A percentile compares a stretch with the other conserved stretches of the same genome.
phyloP scores from a whole-genome alignment of 139 green algal genomes.

The Closterium sp. region DNA sequence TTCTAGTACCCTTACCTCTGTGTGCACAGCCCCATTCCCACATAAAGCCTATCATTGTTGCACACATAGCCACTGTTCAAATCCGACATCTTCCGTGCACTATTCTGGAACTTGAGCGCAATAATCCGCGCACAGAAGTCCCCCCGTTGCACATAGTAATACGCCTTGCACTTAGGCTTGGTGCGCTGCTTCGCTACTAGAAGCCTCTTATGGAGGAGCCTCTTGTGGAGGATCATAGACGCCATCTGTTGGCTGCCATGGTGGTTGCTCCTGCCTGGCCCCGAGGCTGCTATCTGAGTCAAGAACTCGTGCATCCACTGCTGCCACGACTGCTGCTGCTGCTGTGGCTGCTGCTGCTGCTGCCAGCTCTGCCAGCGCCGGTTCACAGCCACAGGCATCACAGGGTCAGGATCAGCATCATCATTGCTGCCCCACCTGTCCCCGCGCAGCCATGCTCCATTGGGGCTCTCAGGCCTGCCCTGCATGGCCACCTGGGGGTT shows the following conservation, averaged over 20 bases:
- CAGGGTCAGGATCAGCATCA: no score
- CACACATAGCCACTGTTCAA: not conserved
- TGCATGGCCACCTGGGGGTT: not conserved
- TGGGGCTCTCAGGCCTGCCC: not conserved
- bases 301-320: not conserved
- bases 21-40: not conserved
- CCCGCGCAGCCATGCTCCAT: no score
- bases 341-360: not conserved
- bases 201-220: not conserved
- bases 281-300: not conserved
- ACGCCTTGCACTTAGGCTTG: not conserved
- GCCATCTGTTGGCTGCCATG: no score
- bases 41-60: not conserved
- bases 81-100: not conserved
- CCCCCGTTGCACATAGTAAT: not conserved
- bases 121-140: not conserved
- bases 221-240: no score
- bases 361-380: no score
- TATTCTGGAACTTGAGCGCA: not conserved
- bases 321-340: not conserved
- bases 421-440: no score
- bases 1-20: not conserved
- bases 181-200: not conserved
- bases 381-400: no score
- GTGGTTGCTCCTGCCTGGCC: not conserved